Conservation (phyloP, 768 basidiomycete genomes). For the Lactifluus pinguis region DNA sequence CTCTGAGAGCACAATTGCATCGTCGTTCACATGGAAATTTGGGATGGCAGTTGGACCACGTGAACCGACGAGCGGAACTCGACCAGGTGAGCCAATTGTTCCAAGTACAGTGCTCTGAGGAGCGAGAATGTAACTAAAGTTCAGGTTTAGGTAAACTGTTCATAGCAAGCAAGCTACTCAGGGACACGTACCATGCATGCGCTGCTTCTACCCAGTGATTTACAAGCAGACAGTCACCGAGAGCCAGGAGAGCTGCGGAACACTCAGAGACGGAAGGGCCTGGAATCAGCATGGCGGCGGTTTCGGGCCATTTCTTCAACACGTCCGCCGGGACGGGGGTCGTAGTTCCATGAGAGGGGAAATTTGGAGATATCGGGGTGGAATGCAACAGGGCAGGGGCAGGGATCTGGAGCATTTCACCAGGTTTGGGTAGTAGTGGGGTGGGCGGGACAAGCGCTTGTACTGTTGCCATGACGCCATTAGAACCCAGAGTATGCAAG, state of each 20-base stretch:
- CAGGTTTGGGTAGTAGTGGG: slow-evolving; percentile 5
- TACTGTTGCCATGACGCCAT: neutral
- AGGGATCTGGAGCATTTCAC: slow-evolving; percentile 11
- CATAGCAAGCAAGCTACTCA: neutral
- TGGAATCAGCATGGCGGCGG: slow-evolving; percentile 72
- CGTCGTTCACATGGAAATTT: slow-evolving; percentile 53
- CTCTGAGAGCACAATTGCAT: slow-evolving; percentile 80
- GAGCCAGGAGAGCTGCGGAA: slow-evolving; percentile 65
- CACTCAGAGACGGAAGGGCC: slow-evolving; percentile 60
- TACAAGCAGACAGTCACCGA: slow-evolving; percentile 73
- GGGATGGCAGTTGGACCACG: slow-evolving; percentile 44
- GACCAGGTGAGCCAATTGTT: slow-evolving; percentile 56
- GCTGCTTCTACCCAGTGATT: slow-evolving; percentile 77
- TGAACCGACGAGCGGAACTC: slow-evolving; percentile 67
- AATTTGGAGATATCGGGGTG: slow-evolving; percentile 60
- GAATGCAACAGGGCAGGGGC: neutral
- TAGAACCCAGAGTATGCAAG: neutral
- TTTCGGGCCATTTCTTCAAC: slow-evolving; percentile 77
- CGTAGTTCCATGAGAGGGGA: slow-evolving; percentile 36
- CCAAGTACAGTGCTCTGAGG: slow-evolving; percentile 70
- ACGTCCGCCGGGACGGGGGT: slow-evolving; percentile 51
- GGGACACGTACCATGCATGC: slow-evolving; percentile 70
- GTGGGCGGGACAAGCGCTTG: slow-evolving; percentile 10
- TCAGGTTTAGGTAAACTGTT: neutral
- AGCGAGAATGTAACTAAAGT: slow-evolving; percentile 71